Percentiles rank a stretch among this genome's conserved stretches.
These are phyloP conservation scores for Aspergillus bombycis DNA, from an alignment of 2,329 filamentous ascomycete genomes.

Conservation along the genomic window DNA sequence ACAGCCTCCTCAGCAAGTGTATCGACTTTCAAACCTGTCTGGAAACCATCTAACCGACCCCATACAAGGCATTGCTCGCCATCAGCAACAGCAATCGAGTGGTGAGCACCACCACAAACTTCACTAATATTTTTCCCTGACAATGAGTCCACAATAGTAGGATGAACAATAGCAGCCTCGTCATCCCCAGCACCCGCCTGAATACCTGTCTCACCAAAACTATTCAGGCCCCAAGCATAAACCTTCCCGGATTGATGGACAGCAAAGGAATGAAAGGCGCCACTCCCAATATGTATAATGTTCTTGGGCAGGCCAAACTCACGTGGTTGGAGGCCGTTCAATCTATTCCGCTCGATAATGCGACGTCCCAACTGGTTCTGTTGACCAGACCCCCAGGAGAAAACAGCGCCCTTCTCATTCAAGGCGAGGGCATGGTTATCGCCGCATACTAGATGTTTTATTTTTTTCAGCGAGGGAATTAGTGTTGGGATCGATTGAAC, in stretches of 20 bases:
- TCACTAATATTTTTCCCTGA: constrained; percentile 65
- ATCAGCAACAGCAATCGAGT: constrained; percentile 64
- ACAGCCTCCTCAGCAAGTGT: constrained; percentile 61
- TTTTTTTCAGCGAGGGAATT: constrained; percentile 57
- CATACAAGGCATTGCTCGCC: constrained; percentile 61
- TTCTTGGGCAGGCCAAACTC: constrained; percentile 61
- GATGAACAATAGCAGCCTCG: constrained; percentile 72
- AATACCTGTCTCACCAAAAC: constrained; percentile 78
- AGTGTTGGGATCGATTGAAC: constrained; percentile 52
- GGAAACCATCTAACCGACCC: constrained; percentile 63
- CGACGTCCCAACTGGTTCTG: constrained; percentile 71
- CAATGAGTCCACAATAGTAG: constrained; percentile 68
- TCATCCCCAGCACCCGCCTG: constrained; percentile 66
- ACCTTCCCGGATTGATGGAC: constrained; percentile 69
- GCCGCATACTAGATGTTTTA: constrained; percentile 57
- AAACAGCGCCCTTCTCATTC: constrained; percentile 61
- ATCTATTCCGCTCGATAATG: constrained; percentile 61
- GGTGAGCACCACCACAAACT: constrained; percentile 74
- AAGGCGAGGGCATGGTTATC: constrained; percentile 63
- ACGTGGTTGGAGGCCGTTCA: constrained; percentile 58
- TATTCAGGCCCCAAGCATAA: constrained; percentile 85
- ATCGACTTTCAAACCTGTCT: constrained; percentile 62
- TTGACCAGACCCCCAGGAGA: constrained; percentile 67
- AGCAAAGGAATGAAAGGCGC: constrained; percentile 81
- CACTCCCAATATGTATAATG: constrained; percentile 67